These are phyloP conservation scores for Didymella pomorum DNA, from an alignment of 2,329 filamentous ascomycete species.

Conservation along the genomic window DNA sequence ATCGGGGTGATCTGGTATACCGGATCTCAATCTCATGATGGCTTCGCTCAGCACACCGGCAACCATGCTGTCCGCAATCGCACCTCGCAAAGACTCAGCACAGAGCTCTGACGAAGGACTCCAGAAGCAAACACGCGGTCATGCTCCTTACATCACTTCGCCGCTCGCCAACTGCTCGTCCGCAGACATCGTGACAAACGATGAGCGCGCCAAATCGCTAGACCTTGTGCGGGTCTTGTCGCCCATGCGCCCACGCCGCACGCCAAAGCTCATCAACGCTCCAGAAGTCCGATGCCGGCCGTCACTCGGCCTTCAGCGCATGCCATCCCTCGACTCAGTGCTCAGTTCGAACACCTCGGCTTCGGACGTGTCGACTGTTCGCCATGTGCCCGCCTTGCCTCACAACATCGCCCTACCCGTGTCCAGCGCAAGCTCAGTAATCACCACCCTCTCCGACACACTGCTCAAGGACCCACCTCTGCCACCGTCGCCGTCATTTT, in stretches of 20 bases:
- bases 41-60: not conserved
- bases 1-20: not conserved
- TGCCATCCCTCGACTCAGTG: conserved; percentile 6
- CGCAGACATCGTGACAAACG: conserved; percentile 15
- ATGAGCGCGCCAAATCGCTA: conserved; percentile 8
- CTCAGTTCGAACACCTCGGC: not conserved
- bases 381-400: not conserved
- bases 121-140: not conserved
- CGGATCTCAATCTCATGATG: not conserved
- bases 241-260: conserved; percentile 10
- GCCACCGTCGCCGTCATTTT: not conserved
- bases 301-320: not conserved
- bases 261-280: conserved; percentile 16
- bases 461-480: not conserved
- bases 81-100: conserved; percentile 6
- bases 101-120: conserved; percentile 3
- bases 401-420: not conserved
- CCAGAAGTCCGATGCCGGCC: conserved; percentile 13
- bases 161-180: not conserved
- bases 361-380: conserved; percentile 1
- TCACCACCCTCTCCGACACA: not conserved
- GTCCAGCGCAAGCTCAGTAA: not conserved
- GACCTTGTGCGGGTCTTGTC: conserved; percentile 7
- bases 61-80: not conserved
- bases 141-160: not conserved